Conservation (phyloP, 2,329 filamentous ascomycete species). For the Juglanconis sp. region DNA sequence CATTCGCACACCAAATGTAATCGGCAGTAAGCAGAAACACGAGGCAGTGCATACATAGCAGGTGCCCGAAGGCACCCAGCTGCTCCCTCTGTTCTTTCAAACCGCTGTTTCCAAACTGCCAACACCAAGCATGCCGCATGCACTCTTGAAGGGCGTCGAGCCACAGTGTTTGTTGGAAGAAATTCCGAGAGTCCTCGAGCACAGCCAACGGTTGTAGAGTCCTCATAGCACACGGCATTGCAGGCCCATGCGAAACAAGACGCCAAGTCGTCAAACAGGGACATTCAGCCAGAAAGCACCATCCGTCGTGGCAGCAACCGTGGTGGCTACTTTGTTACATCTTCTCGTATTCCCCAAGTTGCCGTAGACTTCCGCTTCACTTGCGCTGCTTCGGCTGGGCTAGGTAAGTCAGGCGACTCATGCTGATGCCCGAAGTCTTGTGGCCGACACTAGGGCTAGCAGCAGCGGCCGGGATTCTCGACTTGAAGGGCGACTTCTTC, state of each 20-base stretch:
- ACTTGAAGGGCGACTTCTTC: conserved; percentile 13
- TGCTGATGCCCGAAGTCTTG: conserved; percentile 10
- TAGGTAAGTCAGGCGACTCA: conserved; percentile 10
- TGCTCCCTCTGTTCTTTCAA: not conserved
- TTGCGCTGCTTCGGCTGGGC: conserved; percentile 18
- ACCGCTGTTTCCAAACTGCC: not conserved
- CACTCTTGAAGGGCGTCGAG: not conserved
- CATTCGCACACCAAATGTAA: not conserved
- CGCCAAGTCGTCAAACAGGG: not conserved
- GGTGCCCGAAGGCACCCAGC: not conserved
- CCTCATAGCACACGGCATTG: not conserved
- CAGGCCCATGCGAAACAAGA: no score
- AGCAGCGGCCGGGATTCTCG: conserved; percentile 6
- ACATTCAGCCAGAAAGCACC: not conserved
- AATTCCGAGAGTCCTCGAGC: not conserved
- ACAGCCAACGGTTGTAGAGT: not conserved
- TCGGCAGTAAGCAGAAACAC: not conserved
- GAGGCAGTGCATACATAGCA: not conserved
- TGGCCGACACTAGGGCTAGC: conserved; percentile 5
- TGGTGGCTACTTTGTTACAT: no score
- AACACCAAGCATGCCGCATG: no score
- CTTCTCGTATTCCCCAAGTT: no score
- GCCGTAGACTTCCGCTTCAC: not conserved
- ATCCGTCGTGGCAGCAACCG: no score
- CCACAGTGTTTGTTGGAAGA: no score